These are phyloP conservation scores for Mycena indigotica DNA, from an alignment of 768 basidiomycete species.

Conservation along the genomic window DNA sequence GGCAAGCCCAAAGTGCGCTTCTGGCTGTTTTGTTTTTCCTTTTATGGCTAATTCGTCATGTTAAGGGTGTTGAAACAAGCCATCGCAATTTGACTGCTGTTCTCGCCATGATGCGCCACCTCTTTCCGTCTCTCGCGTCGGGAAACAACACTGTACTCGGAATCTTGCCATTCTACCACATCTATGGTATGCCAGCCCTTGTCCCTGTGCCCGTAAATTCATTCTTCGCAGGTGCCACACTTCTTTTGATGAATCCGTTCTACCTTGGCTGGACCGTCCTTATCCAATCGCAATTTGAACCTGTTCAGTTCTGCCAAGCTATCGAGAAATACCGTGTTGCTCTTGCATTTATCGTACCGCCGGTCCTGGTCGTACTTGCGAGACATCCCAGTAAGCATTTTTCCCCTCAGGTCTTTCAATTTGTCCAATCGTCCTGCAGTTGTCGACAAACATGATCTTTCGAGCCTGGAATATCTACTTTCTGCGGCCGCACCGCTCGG, in stretches of 20 bases:
- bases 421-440: slow-evolving; percentile 41
- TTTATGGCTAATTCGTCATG: slow-evolving; percentile 32
- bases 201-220: background rate
- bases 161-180: slow-evolving; percentile 61
- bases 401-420: background rate
- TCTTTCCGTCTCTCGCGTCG: slow-evolving; percentile 43
- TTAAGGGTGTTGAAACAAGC: no score
- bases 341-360: slow-evolving; percentile 67
- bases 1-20: slow-evolving; percentile 67
- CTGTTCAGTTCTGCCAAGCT: slow-evolving; percentile 61
- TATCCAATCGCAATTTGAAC: slow-evolving; percentile 73
- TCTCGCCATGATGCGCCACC: slow-evolving; percentile 48
- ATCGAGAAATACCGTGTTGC: slow-evolving; percentile 70
- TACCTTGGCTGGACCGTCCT: slow-evolving; percentile 51
- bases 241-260: slow-evolving; percentile 64
- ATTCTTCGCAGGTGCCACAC: slow-evolving; percentile 50
- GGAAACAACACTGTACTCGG: slow-evolving; percentile 58
- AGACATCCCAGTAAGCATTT: slow-evolving; percentile 59
- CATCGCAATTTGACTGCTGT: slow-evolving; percentile 70
- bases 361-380: slow-evolving; percentile 76
- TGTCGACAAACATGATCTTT: slow-evolving; percentile 62
- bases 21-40: background rate
- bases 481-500: slow-evolving; percentile 1
- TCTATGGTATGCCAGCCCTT: slow-evolving; percentile 36
- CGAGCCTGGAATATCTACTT: slow-evolving; percentile 5